phyloP scores from a whole-genome alignment of 495 filamentous ascomycete species.

The Penicillium diatomitis region DNA sequence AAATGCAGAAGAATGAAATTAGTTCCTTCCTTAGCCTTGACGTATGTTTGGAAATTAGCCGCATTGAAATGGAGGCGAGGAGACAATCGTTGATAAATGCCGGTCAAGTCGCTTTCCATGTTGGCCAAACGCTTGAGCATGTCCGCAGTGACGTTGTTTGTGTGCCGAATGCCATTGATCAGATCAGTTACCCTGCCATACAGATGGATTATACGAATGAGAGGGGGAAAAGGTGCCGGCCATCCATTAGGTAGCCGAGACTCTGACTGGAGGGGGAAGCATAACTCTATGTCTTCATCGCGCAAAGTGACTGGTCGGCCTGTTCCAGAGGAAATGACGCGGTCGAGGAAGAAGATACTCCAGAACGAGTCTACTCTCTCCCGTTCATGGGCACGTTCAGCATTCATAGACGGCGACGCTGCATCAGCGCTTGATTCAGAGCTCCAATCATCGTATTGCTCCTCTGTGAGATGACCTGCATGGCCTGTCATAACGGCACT shows the following conservation, averaged over 20 bases:
- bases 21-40: slow-evolving; percentile 65
- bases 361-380: slow-evolving; percentile 78
- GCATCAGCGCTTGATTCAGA: slow-evolving; percentile 14
- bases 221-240: slow-evolving; percentile 67
- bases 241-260: slow-evolving; percentile 48
- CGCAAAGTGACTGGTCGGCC: slow-evolving; percentile 70
- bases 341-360: slow-evolving; percentile 77
- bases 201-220: slow-evolving; percentile 74
- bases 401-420: slow-evolving; percentile 15
- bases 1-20: slow-evolving; percentile 85
- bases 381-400: slow-evolving; percentile 49
- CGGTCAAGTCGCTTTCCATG: slow-evolving; percentile 69
- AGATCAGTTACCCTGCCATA: slow-evolving; percentile 76
- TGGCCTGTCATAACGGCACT: slow-evolving; percentile 41
- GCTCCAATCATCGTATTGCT: slow-evolving; percentile 35
- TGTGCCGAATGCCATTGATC: slow-evolving; percentile 71
- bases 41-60: slow-evolving; percentile 67
- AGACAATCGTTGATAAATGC: slow-evolving; percentile 69
- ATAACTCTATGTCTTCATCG: slow-evolving; percentile 72
- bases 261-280: slow-evolving; percentile 57
- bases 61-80: slow-evolving; percentile 68
- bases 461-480: slow-evolving; percentile 32
- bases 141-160: slow-evolving; percentile 62
- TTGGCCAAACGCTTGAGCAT: slow-evolving; percentile 56
- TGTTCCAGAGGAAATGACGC: slow-evolving; percentile 77